Evolutionary conservation across 805 yeast genomes (phyloP).

Genomic region (Jamesozyma hellenica): DNA sequence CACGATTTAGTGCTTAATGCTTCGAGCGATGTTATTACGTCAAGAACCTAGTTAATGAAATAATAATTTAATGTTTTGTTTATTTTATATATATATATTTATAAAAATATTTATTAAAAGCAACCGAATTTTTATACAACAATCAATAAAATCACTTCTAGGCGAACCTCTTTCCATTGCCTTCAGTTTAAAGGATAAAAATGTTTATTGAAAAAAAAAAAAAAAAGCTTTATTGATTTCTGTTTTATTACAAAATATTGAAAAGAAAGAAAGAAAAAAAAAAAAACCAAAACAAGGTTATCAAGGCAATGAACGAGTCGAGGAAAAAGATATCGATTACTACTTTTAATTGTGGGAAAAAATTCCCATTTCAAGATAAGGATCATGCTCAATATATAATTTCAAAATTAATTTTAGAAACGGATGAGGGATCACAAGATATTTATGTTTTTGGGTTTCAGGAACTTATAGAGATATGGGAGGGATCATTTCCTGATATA

Average conservation of each 20-base stretch:
- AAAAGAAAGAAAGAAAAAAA: no score
- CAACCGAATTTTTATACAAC: no score
- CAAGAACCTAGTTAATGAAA: constrained; percentile 9
- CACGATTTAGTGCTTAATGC: constrained; percentile 21
- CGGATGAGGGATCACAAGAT: constrained; percentile 15
- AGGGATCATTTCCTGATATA: constrained; percentile 36
- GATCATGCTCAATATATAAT: constrained; percentile 25
- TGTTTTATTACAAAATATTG: no score
- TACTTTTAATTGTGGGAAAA: constrained; percentile 52
- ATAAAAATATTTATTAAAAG: neutral
- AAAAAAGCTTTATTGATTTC: no score
- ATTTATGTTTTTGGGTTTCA: constrained; percentile 56
- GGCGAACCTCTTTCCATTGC: no score
- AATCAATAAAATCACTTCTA: no score
- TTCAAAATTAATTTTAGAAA: constrained; percentile 31
- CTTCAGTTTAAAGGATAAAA: no score
- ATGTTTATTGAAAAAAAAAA: no score
- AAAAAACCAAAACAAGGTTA: neutral
- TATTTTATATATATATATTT: neutral
- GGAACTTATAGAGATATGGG: constrained; percentile 49
- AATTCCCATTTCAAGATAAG: constrained; percentile 28
- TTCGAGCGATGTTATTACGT: constrained; percentile 16
- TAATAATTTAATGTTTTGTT: no score
- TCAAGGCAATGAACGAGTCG: neutral
- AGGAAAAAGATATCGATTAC: constrained; percentile 16